A percentile compares a stretch with the other conserved stretches of the same genome.
Conservation (phyloP, 108 stramenopile species). For the Skeletonema marinoi region DNA sequence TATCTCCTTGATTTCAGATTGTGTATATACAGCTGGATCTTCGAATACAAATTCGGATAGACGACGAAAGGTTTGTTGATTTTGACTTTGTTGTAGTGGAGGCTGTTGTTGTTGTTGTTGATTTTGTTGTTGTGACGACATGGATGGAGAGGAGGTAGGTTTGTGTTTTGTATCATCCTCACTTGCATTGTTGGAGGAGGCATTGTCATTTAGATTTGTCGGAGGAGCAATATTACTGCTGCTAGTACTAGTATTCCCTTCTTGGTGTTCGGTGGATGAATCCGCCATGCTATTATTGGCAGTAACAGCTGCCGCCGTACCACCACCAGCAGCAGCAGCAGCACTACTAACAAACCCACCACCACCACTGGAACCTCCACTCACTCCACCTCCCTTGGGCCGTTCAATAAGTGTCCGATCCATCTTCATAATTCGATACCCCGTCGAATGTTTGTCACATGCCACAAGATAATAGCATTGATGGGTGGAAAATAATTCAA, state of each 20-base stretch:
- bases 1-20: conserved; percentile 81
- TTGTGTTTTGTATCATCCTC: not conserved
- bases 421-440: conserved; percentile 82
- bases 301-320: not conserved
- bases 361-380: no score
- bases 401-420: conserved; percentile 87
- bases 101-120: conserved; percentile 17
- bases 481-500: conserved; percentile 78
- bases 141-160: not conserved
- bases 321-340: not conserved
- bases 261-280: not conserved
- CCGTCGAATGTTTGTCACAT: conserved; percentile 65
- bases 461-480: conserved; percentile 84
- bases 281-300: not conserved
- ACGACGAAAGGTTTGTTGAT: conserved; percentile 65
- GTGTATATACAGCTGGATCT: conserved; percentile 82
- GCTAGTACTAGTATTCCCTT: not conserved
- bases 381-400: conserved; percentile 19
- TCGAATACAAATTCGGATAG: conserved; percentile 76
- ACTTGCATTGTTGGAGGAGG: not conserved
- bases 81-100: conserved; percentile 16
- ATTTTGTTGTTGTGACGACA: conserved; percentile 10
- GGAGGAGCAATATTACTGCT: not conserved
- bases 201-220: not conserved
- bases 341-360: not conserved